Evolutionary conservation across 2,329 filamentous ascomycete genomes (phyloP).

Genomic region (Malbranchea zuffiana): DNA sequence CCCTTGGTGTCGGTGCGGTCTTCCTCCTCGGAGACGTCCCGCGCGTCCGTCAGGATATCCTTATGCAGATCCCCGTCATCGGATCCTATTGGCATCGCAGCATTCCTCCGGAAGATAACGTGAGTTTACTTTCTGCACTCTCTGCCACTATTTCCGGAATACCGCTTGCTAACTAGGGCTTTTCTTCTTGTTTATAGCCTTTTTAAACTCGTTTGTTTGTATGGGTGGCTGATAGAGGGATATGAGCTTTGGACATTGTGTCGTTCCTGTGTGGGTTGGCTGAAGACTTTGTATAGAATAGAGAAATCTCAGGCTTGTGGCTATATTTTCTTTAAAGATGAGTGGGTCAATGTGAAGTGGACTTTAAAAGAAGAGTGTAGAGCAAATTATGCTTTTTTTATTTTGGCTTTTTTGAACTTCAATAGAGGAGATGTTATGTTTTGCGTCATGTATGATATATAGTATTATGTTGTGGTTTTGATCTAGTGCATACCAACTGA

Average conservation of each 20-base stretch:
- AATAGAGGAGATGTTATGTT: too few species aligned
- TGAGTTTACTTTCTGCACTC: conserved; percentile 23
- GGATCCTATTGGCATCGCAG: conserved; percentile 47
- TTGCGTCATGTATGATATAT: too few species aligned
- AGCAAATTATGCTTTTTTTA: too few species aligned
- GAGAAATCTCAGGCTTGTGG: too few species aligned
- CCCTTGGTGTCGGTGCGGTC: conserved; percentile 48
- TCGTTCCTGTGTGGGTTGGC: not conserved
- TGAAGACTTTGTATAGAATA: conserved; percentile 10
- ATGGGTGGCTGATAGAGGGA: not conserved
- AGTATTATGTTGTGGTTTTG: too few species aligned
- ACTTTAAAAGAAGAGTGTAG: too few species aligned
- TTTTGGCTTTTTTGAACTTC: too few species aligned
- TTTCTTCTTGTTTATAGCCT: conserved; percentile 1
- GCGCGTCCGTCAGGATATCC: conserved; percentile 50
- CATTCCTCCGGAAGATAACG: conserved; percentile 54
- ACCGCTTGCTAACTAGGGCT: not conserved
- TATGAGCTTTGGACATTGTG: not conserved
- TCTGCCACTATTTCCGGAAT: not conserved
- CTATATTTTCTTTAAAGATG: too few species aligned
- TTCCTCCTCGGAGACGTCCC: conserved; percentile 57
- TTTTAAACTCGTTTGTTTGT: not conserved
- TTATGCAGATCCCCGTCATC: conserved; percentile 49
- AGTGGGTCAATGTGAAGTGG: too few species aligned
- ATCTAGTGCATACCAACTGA: too few species aligned